These are phyloP conservation scores for Dipodascus geniculatus DNA, from an alignment of 805 yeast species.

Conservation along the genomic window DNA sequence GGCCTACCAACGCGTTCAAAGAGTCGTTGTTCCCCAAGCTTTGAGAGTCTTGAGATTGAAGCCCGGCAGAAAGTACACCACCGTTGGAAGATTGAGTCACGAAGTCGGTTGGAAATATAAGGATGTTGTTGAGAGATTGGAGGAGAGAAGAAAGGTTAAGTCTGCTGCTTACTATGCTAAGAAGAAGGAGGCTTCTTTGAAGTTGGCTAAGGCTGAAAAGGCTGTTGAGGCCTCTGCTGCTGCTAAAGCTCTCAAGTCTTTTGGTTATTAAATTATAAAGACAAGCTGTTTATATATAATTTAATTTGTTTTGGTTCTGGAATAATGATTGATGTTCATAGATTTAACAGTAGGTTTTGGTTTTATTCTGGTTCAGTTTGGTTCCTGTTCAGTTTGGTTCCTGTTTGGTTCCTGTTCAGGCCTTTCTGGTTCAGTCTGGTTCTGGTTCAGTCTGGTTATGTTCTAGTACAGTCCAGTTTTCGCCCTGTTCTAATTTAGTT, in stretches of 20 bases:
- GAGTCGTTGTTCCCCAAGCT: slow-evolving; percentile 99
- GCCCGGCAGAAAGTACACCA: slow-evolving; percentile 99
- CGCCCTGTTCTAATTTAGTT: no score
- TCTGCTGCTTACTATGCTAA: slow-evolving; percentile 98
- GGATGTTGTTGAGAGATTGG: slow-evolving; percentile 92
- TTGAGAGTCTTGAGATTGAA: slow-evolving; percentile 97
- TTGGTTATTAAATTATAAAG: slow-evolving; percentile 79
- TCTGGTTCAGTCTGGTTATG: no score
- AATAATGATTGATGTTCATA: background rate
- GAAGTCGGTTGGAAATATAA: slow-evolving; percentile 99
- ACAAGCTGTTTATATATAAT: background rate
- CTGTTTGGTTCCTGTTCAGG: no score
- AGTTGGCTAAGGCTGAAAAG: slow-evolving; percentile 77
- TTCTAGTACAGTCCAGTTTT: no score
- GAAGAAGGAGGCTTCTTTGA: slow-evolving; percentile 93
- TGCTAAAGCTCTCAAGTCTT: slow-evolving; percentile 85
- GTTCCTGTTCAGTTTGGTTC: no score
- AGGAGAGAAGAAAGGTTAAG: slow-evolving; percentile 98
- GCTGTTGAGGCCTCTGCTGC: slow-evolving; percentile 83
- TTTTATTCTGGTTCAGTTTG: no score
- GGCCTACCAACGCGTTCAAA: slow-evolving; percentile 99
- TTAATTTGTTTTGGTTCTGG: background rate
- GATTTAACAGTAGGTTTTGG: no score
- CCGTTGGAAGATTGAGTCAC: slow-evolving; percentile 90
- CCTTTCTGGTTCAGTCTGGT: no score